Percentiles rank a stretch among this genome's conserved stretches.
phyloP scores from a whole-genome alignment of 768 basidiomycete species.

The Cubamyces sp. region DNA sequence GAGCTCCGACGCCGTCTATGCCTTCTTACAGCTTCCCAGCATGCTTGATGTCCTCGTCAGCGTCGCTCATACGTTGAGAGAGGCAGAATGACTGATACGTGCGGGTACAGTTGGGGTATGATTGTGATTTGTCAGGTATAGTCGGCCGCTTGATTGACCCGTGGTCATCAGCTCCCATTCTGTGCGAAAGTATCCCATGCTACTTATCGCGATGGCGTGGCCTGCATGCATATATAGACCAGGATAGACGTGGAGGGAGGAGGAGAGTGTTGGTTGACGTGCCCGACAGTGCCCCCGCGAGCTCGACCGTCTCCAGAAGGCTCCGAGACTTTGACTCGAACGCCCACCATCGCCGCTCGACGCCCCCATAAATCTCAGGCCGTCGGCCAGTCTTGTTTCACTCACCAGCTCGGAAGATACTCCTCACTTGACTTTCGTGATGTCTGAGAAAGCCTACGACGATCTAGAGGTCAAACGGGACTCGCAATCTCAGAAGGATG shows the following conservation, averaged over 20 bases:
- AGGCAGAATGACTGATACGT: neutral
- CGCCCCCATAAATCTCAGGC: neutral
- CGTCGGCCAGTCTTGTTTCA: neutral
- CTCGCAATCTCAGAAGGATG: conserved; percentile 1
- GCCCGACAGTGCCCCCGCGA: neutral
- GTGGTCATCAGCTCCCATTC: neutral
- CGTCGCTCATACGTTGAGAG: neutral
- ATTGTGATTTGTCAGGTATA: conserved; percentile 1
- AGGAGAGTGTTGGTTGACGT: neutral
- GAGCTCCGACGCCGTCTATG: too few relatives aligned
- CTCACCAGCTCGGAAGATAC: neutral
- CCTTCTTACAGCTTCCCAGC: neutral
- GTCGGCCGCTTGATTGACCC: conserved; percentile 6
- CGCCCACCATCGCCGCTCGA: conserved; percentile 1
- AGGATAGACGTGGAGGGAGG: neutral
- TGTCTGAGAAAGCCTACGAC: conserved; percentile 10
- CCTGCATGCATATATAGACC: neutral
- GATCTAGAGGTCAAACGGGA: conserved; percentile 10
- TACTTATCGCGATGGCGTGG: neutral
- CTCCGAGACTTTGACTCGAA: conserved; percentile 3
- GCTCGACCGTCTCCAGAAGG: conserved; percentile 14
- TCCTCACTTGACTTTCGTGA: neutral
- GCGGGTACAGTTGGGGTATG: neutral
- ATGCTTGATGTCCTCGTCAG: neutral
- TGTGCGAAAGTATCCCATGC: conserved; percentile 2